These are phyloP conservation scores for Chaetomium globosum DNA, from an alignment of 2,329 filamentous ascomycete species.

Conservation along the genomic window DNA sequence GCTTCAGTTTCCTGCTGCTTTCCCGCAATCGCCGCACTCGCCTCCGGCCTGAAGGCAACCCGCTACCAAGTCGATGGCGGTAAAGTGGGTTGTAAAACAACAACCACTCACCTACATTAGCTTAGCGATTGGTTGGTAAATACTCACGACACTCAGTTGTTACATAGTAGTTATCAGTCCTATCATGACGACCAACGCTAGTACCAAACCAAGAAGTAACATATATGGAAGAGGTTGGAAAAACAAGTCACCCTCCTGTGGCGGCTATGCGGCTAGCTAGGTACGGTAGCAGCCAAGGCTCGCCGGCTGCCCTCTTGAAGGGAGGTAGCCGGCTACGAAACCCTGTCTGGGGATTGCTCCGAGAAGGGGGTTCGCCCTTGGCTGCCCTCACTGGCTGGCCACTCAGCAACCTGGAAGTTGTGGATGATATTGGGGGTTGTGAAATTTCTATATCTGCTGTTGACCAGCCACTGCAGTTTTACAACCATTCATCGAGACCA, in stretches of 20 bases:
- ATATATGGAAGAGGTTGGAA: no score
- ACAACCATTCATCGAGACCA: background rate
- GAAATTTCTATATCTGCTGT: background rate
- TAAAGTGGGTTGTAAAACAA: background rate
- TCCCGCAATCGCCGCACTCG: background rate
- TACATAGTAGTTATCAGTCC: background rate
- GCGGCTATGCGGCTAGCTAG: background rate
- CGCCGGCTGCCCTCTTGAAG: background rate
- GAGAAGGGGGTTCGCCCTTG: background rate
- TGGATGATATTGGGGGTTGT: background rate
- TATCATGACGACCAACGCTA: background rate
- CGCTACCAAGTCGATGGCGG: background rate
- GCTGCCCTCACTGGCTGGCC: background rate
- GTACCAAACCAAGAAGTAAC: no score
- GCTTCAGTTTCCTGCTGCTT: background rate
- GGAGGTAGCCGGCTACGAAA: background rate
- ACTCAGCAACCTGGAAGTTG: background rate
- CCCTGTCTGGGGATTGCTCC: no score
- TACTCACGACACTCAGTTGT: background rate
- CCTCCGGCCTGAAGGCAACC: no score
- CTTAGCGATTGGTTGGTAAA: background rate
- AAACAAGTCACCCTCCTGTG: no score
- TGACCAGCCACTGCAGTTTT: background rate
- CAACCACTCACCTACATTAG: background rate
- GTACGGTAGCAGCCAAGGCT: background rate